Base-by-base conservation (phyloP, 495 filamentous ascomycete species). In the Gamarada debralockiae region DNA sequence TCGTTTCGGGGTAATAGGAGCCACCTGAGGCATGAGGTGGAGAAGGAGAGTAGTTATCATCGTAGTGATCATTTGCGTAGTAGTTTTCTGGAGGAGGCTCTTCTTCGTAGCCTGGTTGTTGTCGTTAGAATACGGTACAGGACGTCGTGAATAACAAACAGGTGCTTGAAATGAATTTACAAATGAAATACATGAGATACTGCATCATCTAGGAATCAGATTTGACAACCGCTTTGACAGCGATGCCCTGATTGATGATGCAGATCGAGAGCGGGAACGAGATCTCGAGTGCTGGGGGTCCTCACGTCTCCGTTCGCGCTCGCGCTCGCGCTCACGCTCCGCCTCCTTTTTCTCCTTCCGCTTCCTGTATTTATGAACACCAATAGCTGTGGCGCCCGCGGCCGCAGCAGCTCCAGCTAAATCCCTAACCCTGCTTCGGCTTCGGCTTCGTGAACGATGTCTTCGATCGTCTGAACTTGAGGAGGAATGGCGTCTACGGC, bases 311-410 rank as follows among this genome's bases (percentile, higher is more conserved):
- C 48, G 58, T 52, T 60, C 60, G 31, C 60, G 56, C 56, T 73
- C 68, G 44, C 62, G 62, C 50, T 70, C 67, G 33, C 60, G 56
- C 55, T 73, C 68, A 48, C 62, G 62, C 49, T 70, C 67, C 42
- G 61, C 62, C 57, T 66, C 67, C 47, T 65, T 65, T 59, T 55
- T 65, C 64, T 81, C 78, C 62, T 71, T 73, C 23, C 78, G 75
- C 53, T 89, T 85, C 54, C 78, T 78, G 42, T 78, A 82, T 64
- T 90, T 86, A 53, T 81, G 86, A 15, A 90, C 82, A n/a, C 87
- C 87, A 54, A 92, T 76, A 4, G 85, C 90, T 13, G 87, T 83
- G 1, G 85, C 89, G 17, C 80, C 84, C 21, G 87, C 84, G 24
- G 80, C 86, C 23, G 85, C 72, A 5, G 80, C 89, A 2, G 79